Conservation (phyloP, 2,329 filamentous ascomycete genomes). For the Penicillium brevicompactum region DNA sequence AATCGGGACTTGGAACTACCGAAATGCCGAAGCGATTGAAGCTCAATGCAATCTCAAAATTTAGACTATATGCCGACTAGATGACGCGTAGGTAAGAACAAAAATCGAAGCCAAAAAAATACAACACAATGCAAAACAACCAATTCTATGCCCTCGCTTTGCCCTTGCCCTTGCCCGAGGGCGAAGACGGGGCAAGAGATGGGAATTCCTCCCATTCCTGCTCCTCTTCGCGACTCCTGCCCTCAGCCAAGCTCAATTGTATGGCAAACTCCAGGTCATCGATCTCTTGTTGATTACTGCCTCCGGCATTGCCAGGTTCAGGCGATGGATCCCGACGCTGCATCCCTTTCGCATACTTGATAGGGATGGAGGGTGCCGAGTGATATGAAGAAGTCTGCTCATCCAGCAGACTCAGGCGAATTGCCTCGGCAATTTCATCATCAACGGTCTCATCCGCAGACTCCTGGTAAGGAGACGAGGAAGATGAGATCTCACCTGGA, state of each 20-base stretch:
- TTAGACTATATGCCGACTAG: too few species aligned
- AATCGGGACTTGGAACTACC: too few species aligned
- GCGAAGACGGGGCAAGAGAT: constrained; percentile 21
- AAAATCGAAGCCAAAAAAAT: not conserved
- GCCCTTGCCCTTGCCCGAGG: constrained; percentile 34
- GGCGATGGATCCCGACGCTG: constrained; percentile 19
- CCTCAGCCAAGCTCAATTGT: constrained; percentile 63
- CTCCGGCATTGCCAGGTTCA: constrained; percentile 27
- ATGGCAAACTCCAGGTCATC: constrained; percentile 64
- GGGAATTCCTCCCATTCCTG: constrained; percentile 38
- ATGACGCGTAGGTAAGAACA: too few species aligned
- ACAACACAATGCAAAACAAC: constrained; percentile 4
- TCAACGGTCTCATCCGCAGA: constrained; percentile 54
- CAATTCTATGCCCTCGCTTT: constrained; percentile 31
- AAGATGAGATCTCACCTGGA: constrained; percentile 35
- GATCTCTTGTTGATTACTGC: constrained; percentile 50
- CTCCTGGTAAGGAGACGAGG: constrained; percentile 39
- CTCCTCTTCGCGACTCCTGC: constrained; percentile 48
- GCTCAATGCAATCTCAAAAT: not conserved
- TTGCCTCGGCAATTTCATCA: constrained; percentile 64
- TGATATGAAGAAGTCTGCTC: constrained; percentile 24
- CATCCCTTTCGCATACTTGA: constrained; percentile 38
- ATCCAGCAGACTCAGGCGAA: constrained; percentile 55
- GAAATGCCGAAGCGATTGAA: too few species aligned
- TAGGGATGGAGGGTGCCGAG: constrained; percentile 31